These are phyloP conservation scores for Articulospora tetracladia DNA, from an alignment of 495 filamentous ascomycete genomes.

Conservation along the genomic window DNA sequence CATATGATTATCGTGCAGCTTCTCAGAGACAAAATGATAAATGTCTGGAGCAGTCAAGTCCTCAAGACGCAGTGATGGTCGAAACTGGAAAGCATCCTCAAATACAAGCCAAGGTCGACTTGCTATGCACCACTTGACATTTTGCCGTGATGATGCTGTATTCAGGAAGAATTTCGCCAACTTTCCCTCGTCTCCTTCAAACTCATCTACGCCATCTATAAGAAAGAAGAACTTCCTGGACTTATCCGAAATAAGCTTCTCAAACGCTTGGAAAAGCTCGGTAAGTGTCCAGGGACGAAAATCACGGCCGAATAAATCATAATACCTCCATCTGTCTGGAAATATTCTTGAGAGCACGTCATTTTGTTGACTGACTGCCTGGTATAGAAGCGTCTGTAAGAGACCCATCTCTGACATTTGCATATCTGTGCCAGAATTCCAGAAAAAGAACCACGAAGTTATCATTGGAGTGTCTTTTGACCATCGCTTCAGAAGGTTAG, in stretches of 20 bases:
- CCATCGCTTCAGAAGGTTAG: constrained; percentile 20
- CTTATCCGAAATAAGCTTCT: no score
- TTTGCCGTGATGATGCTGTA: background rate
- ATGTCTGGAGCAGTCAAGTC: constrained; percentile 8
- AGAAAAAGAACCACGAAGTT: constrained; percentile 30
- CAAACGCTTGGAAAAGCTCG: background rate
- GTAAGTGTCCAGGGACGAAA: background rate
- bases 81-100: constrained; percentile 14
- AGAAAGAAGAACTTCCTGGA: constrained; percentile 25
- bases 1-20: background rate
- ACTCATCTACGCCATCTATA: constrained; percentile 36
- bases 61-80: background rate
- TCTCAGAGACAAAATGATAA: background rate
- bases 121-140: constrained; percentile 32
- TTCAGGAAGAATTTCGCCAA: constrained; percentile 21
- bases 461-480: constrained; percentile 6
- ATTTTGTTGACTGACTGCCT: constrained; percentile 11
- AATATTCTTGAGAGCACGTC: background rate
- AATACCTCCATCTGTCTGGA: background rate
- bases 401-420: constrained; percentile 30
- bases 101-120: constrained; percentile 31
- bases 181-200: constrained; percentile 22
- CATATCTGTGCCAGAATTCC: constrained; percentile 26
- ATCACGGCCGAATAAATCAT: background rate
- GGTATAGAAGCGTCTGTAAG: constrained; percentile 25